Evolutionary conservation across 192 early-diverging fungal genomes (phyloP), one percentile per base, ranked within the genome.

Genomic region (Linnemannia exigua): DNA sequence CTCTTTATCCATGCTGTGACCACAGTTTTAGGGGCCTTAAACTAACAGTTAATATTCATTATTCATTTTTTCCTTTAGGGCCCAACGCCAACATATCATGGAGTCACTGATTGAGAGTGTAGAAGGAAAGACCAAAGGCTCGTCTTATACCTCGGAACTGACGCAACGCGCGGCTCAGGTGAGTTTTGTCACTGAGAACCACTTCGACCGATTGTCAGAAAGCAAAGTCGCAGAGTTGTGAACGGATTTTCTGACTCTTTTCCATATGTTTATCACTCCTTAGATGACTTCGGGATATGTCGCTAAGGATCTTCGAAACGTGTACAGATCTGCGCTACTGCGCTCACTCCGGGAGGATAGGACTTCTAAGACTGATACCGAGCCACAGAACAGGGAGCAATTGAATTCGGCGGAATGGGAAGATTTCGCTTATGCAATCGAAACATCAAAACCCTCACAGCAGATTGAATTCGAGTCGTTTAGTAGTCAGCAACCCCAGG

Each of bases 281-380:
- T 77, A 95, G 92, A 68, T 87, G 67, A 93, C 93, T 3, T 90
- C 93, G 1, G 93, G 94, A 25, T 95, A 90, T 76, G 88, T 93
- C 8, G 90, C 90, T 17, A 82, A 80, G 16, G 92, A 95, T 74
- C 80, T 95, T 25, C 75, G 67, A 12, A 66, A 81, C 31, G 28
- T 94, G 0, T 87, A 75, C 38, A 80, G 91, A 37, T 82, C 87
- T 12, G 88, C 91, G 1, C 44, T 74, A 1, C 47, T 90, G 35
- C 87, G 80, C 37, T 48, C 83, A 70, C 41, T 88, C 35, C 63
- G 52, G 50, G 38, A 54, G 61, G 25, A 61, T 47, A 37, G 25
- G 28, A 58, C 3, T 14, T 15, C 44, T 52, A 70, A 37, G 28
- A 63, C 16, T n/a, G 70, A 31, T 31, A 25, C 76, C 4, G 58